Evolutionary conservation across 768 basidiomycete species (phyloP), one percentile per base, ranked within the genome.

Genomic region (Tylopilus sp.): DNA sequence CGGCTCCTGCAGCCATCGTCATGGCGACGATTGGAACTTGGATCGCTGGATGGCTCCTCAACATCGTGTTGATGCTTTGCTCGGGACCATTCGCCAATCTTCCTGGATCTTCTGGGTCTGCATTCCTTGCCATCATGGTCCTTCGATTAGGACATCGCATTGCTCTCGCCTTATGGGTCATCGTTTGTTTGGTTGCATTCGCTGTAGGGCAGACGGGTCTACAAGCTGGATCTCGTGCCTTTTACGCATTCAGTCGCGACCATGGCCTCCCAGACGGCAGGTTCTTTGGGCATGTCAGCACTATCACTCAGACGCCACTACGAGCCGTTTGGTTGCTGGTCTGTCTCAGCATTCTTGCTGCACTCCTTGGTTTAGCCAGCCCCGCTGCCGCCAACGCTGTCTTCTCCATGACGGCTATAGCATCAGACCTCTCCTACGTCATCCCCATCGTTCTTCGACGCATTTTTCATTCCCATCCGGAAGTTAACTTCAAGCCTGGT

Each of bases 181-280:
- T 79, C 57, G 79, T 81, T 26, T 84, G 83, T 63, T 59, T 84
- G 59, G 81, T 82, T n/a, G 84, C 84, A 3, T 85, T 81, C 67
- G 80, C 76, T 59, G 81, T 82, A 17, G 77, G 74, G 17, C 80
- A 81, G 53, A 65, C 68, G 3, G 58, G 76, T 24, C 64, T 79
- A 4, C 84, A 85, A 63, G 81, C 84, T 3, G 76, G 74, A 50
- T 81, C 80, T 11, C 74, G 84, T 40, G 76, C 82, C 4, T 70
- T 85, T 55, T 84, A 79, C 59, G 84, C 84, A 7, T 78, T 85
- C 67, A 78, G 77, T 50, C 75, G 80, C 30, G 81, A 83, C 45
- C 68, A 66, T 24, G 79, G 74, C 14, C 72, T 85, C 29, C 82
- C 82, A 0, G 85, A 86, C 58, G 69, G 78, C 13, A 81, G 83